Percentiles rank a stretch among this genome's conserved stretches.
Conservation (phyloP, 257 asterid species). For the Echium plantagineum region DNA sequence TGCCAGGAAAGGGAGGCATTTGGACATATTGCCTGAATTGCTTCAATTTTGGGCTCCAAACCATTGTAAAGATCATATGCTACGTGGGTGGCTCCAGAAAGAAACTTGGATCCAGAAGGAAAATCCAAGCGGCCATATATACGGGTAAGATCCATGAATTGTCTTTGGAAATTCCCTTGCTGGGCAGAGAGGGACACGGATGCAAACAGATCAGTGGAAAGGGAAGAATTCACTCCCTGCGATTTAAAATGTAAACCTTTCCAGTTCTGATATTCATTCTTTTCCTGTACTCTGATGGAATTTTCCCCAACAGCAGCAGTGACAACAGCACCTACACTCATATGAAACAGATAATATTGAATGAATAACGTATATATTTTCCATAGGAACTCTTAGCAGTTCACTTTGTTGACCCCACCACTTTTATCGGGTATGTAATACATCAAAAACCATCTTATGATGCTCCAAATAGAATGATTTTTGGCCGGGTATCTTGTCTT, state of each 20-base stretch:
- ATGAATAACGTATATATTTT: not conserved
- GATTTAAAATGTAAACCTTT: slow-evolving; percentile 23
- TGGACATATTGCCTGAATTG: slow-evolving; percentile 47
- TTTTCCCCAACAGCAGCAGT: slow-evolving; percentile 47
- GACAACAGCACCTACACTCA: slow-evolving; percentile 42
- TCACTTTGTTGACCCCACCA: not conserved
- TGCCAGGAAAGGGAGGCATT: slow-evolving; percentile 57
- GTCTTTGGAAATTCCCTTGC: slow-evolving; percentile 65
- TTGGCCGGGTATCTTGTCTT: too few species aligned
- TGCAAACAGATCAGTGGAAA: slow-evolving; percentile 56
- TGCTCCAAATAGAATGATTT: too few species aligned
- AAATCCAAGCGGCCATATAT: slow-evolving; percentile 43
- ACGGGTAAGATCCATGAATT: slow-evolving; percentile 52
- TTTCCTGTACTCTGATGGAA: slow-evolving; percentile 25
- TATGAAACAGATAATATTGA: not conserved
- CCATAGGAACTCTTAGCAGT: not conserved
- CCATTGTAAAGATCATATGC: slow-evolving; percentile 49
- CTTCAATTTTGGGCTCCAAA: slow-evolving; percentile 33
- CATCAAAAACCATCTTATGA: too few species aligned
- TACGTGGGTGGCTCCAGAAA: slow-evolving; percentile 35
- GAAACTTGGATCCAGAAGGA: slow-evolving; percentile 52
- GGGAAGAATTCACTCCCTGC: slow-evolving; percentile 34
- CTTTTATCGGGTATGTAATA: too few species aligned
- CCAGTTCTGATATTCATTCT: slow-evolving; percentile 13
- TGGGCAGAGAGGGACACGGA: slow-evolving; percentile 52